Conservation (phyloP, 2,329 filamentous ascomycete species). For the Aspergillus pseudonomiae region DNA sequence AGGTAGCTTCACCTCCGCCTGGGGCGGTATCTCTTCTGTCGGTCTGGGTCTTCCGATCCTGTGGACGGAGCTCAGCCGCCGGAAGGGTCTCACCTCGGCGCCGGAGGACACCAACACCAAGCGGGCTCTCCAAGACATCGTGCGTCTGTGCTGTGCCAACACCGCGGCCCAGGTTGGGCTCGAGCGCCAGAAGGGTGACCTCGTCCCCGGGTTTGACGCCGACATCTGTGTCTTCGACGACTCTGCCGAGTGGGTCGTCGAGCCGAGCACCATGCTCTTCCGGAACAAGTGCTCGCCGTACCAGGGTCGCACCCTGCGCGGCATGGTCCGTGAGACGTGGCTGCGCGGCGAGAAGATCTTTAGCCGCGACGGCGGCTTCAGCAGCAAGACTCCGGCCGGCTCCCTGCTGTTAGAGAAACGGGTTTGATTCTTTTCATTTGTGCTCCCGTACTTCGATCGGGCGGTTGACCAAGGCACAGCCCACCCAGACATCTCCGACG, state of each 20-base stretch:
- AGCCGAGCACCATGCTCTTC: constrained; percentile 83
- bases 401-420: constrained; percentile 45
- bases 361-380: constrained; percentile 59
- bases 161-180: constrained; percentile 89
- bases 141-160: constrained; percentile 80
- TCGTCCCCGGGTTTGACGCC: constrained; percentile 80
- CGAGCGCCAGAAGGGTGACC: constrained; percentile 75
- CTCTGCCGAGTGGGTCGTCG: constrained; percentile 72
- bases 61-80: constrained; percentile 72
- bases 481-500: not conserved
- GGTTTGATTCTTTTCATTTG: constrained; percentile 27
- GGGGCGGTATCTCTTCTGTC: constrained; percentile 94
- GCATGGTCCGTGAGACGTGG: constrained; percentile 84
- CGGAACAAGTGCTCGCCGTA: constrained; percentile 91
- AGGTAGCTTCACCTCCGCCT: constrained; percentile 93
- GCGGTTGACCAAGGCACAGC: constrained; percentile 16
- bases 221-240: constrained; percentile 95
- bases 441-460: constrained; percentile 10
- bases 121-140: constrained; percentile 73
- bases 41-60: constrained; percentile 90
- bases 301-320: constrained; percentile 76
- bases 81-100: constrained; percentile 52
- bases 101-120: constrained; percentile 44
- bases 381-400: constrained; percentile 37
- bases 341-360: constrained; percentile 77